Conservation (phyloP, 768 basidiomycete species). For the Boletus eberwhitei region DNA sequence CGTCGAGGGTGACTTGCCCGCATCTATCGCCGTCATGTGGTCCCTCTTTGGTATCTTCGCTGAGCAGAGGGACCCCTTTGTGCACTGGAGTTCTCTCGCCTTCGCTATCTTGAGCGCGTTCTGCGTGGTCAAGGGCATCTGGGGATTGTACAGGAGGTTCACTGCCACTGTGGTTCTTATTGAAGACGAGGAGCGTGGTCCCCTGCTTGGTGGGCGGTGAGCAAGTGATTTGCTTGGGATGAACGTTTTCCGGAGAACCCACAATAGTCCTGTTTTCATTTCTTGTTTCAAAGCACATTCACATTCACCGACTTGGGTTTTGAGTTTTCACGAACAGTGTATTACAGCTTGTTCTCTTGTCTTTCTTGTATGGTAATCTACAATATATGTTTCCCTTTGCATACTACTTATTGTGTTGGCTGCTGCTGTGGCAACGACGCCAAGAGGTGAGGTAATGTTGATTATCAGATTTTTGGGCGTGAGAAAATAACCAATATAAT, state of each 20-base stretch:
- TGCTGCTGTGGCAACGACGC: background rate
- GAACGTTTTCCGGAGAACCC: background rate
- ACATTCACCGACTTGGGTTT: background rate
- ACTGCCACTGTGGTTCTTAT: conserved; percentile 55
- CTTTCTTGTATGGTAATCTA: conserved; percentile 6
- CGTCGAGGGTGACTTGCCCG: conserved; percentile 88
- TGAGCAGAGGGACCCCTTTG: conserved; percentile 64
- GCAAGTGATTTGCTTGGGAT: background rate
- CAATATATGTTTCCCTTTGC: background rate
- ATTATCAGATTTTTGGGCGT: conserved; percentile 7
- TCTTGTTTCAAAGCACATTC: background rate
- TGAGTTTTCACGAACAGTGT: background rate
- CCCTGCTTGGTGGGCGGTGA: conserved; percentile 54
- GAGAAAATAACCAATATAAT: conserved; percentile 16
- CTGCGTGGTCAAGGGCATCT: conserved; percentile 77
- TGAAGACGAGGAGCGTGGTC: conserved; percentile 84
- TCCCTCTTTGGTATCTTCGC: conserved; percentile 92
- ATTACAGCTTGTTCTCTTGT: background rate
- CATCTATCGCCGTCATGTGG: conserved; percentile 88
- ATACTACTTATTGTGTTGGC: no score
- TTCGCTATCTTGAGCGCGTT: conserved; percentile 83
- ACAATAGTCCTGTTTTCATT: background rate
- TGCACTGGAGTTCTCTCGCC: conserved; percentile 86
- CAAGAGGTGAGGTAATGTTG: background rate
- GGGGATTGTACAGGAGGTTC: conserved; percentile 48